Conservation (phyloP, 768 basidiomycete genomes). For the Hemileccinum rubropunctum region DNA sequence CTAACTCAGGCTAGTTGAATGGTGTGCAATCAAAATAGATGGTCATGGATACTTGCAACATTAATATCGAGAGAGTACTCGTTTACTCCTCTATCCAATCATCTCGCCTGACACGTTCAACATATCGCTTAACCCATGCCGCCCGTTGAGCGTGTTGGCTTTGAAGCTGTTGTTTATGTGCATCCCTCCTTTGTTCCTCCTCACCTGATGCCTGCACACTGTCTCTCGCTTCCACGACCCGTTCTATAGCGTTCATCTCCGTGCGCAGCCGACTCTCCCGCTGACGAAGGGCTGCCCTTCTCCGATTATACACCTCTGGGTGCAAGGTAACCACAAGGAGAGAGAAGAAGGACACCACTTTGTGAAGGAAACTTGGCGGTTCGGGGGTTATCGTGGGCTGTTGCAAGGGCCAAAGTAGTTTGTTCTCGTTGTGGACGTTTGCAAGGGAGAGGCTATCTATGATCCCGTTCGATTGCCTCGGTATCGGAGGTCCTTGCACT, state of each 20-base stretch:
- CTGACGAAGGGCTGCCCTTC: slow-evolving; percentile 53
- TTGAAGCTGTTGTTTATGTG: slow-evolving; percentile 41
- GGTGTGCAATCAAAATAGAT: slow-evolving; percentile 2
- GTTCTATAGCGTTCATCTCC: slow-evolving; percentile 48
- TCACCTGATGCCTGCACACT: slow-evolving; percentile 31
- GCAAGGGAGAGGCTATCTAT: slow-evolving; percentile 55
- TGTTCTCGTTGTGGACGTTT: slow-evolving; percentile 57
- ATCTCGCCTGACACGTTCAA: slow-evolving; percentile 57
- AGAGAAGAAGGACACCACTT: slow-evolving; percentile 49
- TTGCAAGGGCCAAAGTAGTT: slow-evolving; percentile 39
- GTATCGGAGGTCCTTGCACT: slow-evolving; percentile 28
- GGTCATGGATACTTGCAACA: too few relatives aligned
- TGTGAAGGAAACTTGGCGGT: slow-evolving; percentile 51
- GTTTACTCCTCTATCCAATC: slow-evolving; percentile 67
- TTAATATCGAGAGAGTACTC: too few relatives aligned
- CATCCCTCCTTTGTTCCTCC: slow-evolving; percentile 27
- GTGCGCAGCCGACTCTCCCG: slow-evolving; percentile 67
- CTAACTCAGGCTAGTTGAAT: neutral
- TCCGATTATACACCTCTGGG: slow-evolving; percentile 72
- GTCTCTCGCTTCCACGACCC: slow-evolving; percentile 26
- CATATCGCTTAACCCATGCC: slow-evolving; percentile 61
- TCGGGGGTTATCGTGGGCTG: slow-evolving; percentile 15
- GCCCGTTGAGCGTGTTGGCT: slow-evolving; percentile 52
- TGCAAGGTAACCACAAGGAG: slow-evolving; percentile 62
- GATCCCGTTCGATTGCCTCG: slow-evolving; percentile 31